Base-by-base conservation (phyloP, 2,329 filamentous ascomycete genomes). In the Pyricularia sp. region DNA sequence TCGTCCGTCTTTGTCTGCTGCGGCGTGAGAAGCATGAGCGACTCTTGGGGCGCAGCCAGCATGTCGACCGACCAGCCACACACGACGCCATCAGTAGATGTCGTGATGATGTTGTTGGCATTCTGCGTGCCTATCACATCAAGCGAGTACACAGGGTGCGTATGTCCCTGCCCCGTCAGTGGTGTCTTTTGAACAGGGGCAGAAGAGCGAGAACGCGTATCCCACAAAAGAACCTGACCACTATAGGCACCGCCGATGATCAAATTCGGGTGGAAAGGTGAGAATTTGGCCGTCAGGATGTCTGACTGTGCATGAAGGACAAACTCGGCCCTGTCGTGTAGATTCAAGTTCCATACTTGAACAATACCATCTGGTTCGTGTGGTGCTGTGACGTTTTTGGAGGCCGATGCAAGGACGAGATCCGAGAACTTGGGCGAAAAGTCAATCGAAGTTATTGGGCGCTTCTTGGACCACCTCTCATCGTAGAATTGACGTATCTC, bases 1-100 rank as follows among this genome's bases (percentile, higher is more conserved):
- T 99, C 94, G 76, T 99, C 96, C 4, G 92, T 93, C 75, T 92
- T 93, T 70, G 90, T 88, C 5, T 93, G 91, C 19, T 88, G 87
- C 3, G 93, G 93, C 2, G 92, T 90, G 66, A 88, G 88, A 13
- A 99, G 82, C 71, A 96, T 91, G 57, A 99, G 85, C 65, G 92
- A 88, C 78, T 99, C 94, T 76, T 97, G 93, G 0, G 94, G 94
- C 75, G 97, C 91, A 0, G 93, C 91, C 67, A 99, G 89, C 86
- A 99, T 97, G 75, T 99, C 96, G 68, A 97, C 91, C 65, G 90
- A 93, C 94, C 94, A 99, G 62, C 93, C 91, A 75, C 94, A 99
- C 57, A 97, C 91, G 10, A 96, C 91, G 65, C 94, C 94, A 73
- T 99, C 94, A 0, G 94, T 99, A 1, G 92, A 97, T 74, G 91